Base-by-base conservation (phyloP, 2,329 filamentous ascomycete species). In the Sclerotinia borealis region DNA sequence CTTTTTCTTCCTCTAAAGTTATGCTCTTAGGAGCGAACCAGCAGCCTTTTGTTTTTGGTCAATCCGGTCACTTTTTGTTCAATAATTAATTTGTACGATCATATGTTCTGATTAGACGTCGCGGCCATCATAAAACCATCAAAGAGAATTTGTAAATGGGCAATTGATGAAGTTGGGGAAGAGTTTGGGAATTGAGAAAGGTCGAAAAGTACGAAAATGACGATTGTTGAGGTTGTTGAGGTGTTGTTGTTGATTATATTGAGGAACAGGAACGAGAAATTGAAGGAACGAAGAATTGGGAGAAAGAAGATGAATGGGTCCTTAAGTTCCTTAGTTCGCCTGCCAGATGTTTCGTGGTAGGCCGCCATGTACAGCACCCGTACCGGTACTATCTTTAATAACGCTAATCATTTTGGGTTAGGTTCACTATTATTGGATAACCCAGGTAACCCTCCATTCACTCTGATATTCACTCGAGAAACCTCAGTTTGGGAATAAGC, bases 41-140 rank as follows among this genome's bases (percentile, higher is more conserved):
- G 51, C 49, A 63, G n/a, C 63, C 64, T 56, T 61, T 55, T 47
- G 52, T 19, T n/a, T 49, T 50, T 31, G n/a, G n/a, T 37, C 41
- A 60, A 63, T 27, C 52, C 52, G 41, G 52, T 63, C 61, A 63
- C 61, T 63, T 63, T 62, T 61, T 41, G 68, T 64, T 69, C 70
- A 72, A 68, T 66, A 73, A 68, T 71, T 71, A 66, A 71, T 71
- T 68, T 71, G 70, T 74, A 73, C 69, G 68, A 71, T 72, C 68
- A 73, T 72, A 65, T 70, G 66, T 65, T 68, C 71, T 65, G 71
- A 68, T 72, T 69, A 72, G 67, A 61, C 37, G 66, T 66, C 68
- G 68, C 55, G 61, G 67, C 66, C 69, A 72, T 70, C 60, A 68
- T 66, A 65, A 65, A 36, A 64, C 66, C 63, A 49, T 66, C 65